Conservation (phyloP, 2,329 filamentous ascomycete species). For the Trematosphaeria pertusa region DNA sequence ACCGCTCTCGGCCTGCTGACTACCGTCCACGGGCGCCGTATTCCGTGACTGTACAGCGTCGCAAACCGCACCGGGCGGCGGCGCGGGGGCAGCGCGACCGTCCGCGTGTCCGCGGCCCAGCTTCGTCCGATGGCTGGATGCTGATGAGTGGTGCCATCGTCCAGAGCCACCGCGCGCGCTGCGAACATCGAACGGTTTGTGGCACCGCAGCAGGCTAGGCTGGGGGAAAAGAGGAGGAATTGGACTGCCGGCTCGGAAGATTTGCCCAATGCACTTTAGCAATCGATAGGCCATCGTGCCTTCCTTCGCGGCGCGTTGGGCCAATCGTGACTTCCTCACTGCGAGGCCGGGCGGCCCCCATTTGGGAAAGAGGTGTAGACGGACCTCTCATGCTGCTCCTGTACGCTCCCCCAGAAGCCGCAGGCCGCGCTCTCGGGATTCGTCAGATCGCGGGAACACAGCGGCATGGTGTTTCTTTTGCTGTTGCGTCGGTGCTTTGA, state of each 20-base stretch:
- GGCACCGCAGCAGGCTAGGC: background rate
- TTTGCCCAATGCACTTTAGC: background rate
- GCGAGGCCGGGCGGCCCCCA: no score
- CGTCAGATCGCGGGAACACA: slow-evolving; percentile 1
- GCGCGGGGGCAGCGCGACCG: background rate
- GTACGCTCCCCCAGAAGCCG: no score
- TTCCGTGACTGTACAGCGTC: slow-evolving; percentile 7
- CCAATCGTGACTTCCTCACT: no score
- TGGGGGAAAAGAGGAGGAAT: background rate
- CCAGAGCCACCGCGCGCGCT: no score
- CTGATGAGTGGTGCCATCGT: no score
- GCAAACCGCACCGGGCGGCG: slow-evolving; percentile 4
- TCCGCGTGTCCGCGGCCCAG: background rate
- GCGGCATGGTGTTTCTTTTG: background rate
- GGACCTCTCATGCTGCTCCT: no score
- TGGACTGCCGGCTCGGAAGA: background rate
- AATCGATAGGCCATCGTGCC: background rate
- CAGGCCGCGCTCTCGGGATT: no score
- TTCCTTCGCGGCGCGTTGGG: no score
- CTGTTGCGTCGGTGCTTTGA: slow-evolving; percentile 2
- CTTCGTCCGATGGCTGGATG: background rate
- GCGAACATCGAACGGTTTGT: background rate
- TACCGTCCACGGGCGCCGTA: no score
- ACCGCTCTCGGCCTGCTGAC: slow-evolving; percentile 1
- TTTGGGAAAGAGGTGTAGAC: no score